Base-by-base conservation (phyloP, 2,329 filamentous ascomycete species). In the Xylaria sp. region DNA sequence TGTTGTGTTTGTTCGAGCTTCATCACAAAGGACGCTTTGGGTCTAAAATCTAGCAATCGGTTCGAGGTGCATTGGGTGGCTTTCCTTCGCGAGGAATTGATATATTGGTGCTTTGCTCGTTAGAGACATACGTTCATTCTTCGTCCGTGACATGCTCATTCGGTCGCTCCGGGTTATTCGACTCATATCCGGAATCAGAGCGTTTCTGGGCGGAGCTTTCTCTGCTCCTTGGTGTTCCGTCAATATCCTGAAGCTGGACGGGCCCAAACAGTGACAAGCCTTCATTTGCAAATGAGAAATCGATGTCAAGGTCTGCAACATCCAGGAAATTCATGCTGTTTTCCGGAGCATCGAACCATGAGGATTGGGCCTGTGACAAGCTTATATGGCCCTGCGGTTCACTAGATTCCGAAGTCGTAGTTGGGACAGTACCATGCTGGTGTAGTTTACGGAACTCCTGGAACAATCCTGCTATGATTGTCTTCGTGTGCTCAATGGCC, bases 121-220 rank as follows among this genome's bases (percentile, higher is more conserved):
- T 28, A 31, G 50, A 31, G 25, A 31, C 9, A 23, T 23, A 4
- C 5, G 9, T 50, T 13, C 20, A 48, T 20, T 5, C 28, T 54
- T 4, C 51, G 58, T 63, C 13, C 7, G 10, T 18, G 13, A 31
- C 2, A 13, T 59, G 18, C 20, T 67, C n/a, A 25, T 54, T 23
- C 1, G 41, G 20, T 46, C 12, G 55, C 55, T 70, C 61, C 8
- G 8, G 25, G 28, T 54, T 67, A 18, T 65, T 54, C 6, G 52
- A 70, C 18, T 10, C 61, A 8, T 67, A 62, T 34, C 65, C 56
- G 20, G 60, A 67, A 39, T 67, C 65, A 2, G 65, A 62, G 18
- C 31, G 9, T 44, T 46, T 63, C n/a, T 10, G 55, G 7, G 34
- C 25, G 46, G 1, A 25, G 18, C 48, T 25, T 18, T 34, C 59